These are phyloP conservation scores for Fremontodendron californicum DNA, from an alignment of 345 rosid species.

Conservation along the genomic window DNA sequence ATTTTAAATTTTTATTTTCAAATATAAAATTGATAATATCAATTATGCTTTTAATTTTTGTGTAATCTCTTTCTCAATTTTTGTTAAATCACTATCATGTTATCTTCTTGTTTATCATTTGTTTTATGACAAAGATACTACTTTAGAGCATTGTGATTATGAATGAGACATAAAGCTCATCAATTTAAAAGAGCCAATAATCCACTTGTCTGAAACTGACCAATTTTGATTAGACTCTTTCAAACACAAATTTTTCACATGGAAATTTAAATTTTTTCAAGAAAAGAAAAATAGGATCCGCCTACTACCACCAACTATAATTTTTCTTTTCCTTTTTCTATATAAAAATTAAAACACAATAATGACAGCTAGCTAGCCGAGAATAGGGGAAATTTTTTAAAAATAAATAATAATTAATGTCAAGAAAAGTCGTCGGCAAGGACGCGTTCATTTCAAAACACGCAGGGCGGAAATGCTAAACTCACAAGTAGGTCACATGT, in stretches of 20 bases:
- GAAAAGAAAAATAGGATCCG: neutral
- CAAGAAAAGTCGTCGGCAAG: slow-evolving; percentile 43
- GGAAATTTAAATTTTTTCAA: neutral
- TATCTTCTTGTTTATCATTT: too few relatives aligned
- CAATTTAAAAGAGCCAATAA: neutral
- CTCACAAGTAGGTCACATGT: slow-evolving; percentile 31
- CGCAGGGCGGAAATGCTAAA: slow-evolving; percentile 26
- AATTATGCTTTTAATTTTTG: too few relatives aligned
- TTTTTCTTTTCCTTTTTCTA: neutral
- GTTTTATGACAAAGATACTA: too few relatives aligned
- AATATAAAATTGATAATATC: too few relatives aligned
- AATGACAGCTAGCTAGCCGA: neutral
- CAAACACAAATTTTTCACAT: neutral
- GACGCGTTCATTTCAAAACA: slow-evolving; percentile 35
- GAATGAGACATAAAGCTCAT: too few relatives aligned
- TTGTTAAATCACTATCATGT: too few relatives aligned
- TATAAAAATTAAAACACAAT: neutral
- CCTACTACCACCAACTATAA: too few relatives aligned
- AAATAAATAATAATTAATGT: neutral
- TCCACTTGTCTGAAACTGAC: neutral
- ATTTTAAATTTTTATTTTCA: too few relatives aligned
- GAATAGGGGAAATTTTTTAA: neutral
- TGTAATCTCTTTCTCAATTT: too few relatives aligned
- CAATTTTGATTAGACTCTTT: neutral
- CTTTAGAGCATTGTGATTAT: too few relatives aligned